These are phyloP conservation scores for Trichoderma koningii DNA, from an alignment of 2,329 filamentous ascomycete species.

Conservation along the genomic window DNA sequence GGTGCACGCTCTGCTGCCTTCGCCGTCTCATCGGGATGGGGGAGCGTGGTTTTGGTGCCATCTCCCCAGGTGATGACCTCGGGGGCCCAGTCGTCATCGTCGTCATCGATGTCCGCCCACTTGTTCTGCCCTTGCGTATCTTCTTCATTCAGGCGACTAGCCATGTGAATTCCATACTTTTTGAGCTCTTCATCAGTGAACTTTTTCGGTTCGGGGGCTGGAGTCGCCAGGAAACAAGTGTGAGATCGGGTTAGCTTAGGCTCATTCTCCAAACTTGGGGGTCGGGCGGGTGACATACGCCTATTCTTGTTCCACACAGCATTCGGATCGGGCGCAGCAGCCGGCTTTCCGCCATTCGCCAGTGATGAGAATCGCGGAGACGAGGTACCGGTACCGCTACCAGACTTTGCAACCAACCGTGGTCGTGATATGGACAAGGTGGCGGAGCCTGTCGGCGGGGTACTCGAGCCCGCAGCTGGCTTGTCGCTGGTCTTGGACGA, in stretches of 20 bases:
- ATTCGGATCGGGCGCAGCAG: conserved; percentile 67
- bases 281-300: conserved; percentile 55
- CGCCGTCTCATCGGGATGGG: conserved; percentile 58
- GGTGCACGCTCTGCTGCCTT: conserved; percentile 35
- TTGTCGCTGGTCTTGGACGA: conserved; percentile 56
- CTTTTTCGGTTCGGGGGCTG: conserved; percentile 73
- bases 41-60: conserved; percentile 77
- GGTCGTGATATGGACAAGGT: conserved; percentile 61
- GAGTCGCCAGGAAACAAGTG: conserved; percentile 49
- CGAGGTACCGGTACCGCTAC: conserved; percentile 59
- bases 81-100: conserved; percentile 84
- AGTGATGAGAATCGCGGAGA: conserved; percentile 45
- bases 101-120: conserved; percentile 88
- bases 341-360: conserved; percentile 60
- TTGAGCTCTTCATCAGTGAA: conserved; percentile 86
- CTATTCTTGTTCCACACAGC: conserved; percentile 89
- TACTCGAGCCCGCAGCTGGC: conserved; percentile 49
- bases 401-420: conserved; percentile 74
- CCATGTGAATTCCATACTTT: conserved; percentile 84
- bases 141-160: conserved; percentile 74
- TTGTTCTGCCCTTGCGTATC: conserved; percentile 75
- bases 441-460: conserved; percentile 50
- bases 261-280: not conserved
- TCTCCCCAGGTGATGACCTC: conserved; percentile 87
- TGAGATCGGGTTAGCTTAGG: conserved; percentile 33